Evolutionary conservation across 2,329 filamentous ascomycete species (phyloP).

Genomic region (Fusarium solani-melongenae): DNA sequence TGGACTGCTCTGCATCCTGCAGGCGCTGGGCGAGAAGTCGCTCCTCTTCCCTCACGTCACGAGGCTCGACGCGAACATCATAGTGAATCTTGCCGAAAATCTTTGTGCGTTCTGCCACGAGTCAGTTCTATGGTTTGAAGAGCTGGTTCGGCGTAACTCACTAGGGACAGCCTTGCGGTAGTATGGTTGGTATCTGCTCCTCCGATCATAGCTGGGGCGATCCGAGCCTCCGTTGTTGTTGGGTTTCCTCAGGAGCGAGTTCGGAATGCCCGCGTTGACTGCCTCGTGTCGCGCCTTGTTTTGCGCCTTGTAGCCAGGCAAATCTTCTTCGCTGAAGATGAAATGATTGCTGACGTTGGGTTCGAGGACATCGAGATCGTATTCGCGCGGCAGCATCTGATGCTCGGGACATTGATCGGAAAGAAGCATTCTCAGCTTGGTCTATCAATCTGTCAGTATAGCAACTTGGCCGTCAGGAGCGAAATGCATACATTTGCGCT

Average conservation of each 20-base stretch:
- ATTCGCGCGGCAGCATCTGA: constrained; percentile 85
- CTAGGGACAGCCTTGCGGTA: constrained; percentile 80
- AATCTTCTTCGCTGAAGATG: constrained; percentile 92
- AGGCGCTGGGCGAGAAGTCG: constrained; percentile 70
- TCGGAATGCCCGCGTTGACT: constrained; percentile 68
- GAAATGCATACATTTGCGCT: constrained; percentile 53
- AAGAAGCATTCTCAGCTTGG: constrained; percentile 72
- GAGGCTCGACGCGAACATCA: constrained; percentile 80
- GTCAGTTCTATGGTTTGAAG: constrained; percentile 10
- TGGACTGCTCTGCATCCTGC: constrained; percentile 60
- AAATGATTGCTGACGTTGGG: constrained; percentile 83
- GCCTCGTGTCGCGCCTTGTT: constrained; percentile 67
- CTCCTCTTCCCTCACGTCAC: constrained; percentile 77
- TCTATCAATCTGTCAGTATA: constrained; percentile 35
- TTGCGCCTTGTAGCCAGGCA: constrained; percentile 66
- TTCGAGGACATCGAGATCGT: constrained; percentile 77
- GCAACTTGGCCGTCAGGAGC: neutral
- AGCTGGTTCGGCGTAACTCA: constrained; percentile 54
- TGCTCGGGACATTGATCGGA: constrained; percentile 73
- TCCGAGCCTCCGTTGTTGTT: constrained; percentile 50
- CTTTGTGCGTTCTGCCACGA: constrained; percentile 77
- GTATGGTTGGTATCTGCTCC: constrained; percentile 66
- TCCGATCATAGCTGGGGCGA: constrained; percentile 59
- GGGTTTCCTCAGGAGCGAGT: constrained; percentile 62
- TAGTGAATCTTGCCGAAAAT: constrained; percentile 78